Evolutionary conservation across 495 filamentous ascomycete genomes (phyloP), one percentile per base, ranked within the genome.

Genomic region (Penicillium angulare): DNA sequence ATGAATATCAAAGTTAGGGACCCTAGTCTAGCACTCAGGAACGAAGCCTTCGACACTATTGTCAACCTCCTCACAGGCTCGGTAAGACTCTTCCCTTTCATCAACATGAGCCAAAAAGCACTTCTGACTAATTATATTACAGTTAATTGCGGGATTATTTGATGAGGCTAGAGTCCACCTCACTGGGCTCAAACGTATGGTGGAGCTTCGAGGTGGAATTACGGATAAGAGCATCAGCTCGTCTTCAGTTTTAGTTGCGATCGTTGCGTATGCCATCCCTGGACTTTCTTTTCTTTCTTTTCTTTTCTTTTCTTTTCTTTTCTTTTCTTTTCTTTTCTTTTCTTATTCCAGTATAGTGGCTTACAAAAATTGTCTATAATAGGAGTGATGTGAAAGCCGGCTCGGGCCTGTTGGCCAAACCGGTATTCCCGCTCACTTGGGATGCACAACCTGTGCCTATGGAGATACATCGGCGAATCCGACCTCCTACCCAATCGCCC

Each of bases 381-480:
- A 69, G 68, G 7, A 60, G 60, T 26, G 68, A 72, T 38, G 50
- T 69, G 9, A 72, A 72, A 56, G 55, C 64, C 35, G 66, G 61
- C 20, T 59, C 66, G 22, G 68, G 68, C 3, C 52, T 69, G 1
- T 62, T 69, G 54, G 58, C 59, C 29, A 64, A 60, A 33, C 68
- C 68, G n/a, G 56, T 72, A n/a, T 69, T 72, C 36, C 64, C 65
- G 24, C 50, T 69, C n/a, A 53, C 57, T 17, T 68, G 64, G 66
- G 59, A 61, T 40, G 42, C 60, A 31, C 50, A 66, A 35, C 60
- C 62, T 12, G 43, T 68, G 1, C 52, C 68, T 8, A 31, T 20
- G 8, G 64, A 55, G 10, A 56, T 69, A 8, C 59, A 63, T 43
- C 45, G 59, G 17, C 64, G 66, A 33, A 58, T 72, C 7, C 42